Conservation (phyloP, 2,329 filamentous ascomycete genomes). For the Stemphylium vesicarium region DNA sequence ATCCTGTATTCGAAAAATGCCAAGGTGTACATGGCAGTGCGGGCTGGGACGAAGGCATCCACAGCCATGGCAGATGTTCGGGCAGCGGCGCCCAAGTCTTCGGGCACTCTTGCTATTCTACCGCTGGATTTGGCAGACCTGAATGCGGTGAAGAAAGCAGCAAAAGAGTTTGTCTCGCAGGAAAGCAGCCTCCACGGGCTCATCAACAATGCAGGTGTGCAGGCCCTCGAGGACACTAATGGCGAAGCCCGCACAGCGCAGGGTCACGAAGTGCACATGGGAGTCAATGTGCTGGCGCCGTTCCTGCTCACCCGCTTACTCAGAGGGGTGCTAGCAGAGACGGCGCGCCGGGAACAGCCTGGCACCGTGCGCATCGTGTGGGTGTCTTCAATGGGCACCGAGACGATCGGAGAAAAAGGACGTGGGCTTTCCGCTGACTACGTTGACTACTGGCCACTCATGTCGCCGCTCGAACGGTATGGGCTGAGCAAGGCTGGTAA, state of each 20-base stretch:
- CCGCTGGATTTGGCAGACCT: neutral
- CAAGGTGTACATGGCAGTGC: constrained; percentile 61
- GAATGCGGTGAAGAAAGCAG: constrained; percentile 23
- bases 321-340: constrained; percentile 23
- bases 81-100: neutral
- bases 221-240: constrained; percentile 18
- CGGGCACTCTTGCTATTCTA: neutral
- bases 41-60: constrained; percentile 32
- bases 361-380: constrained; percentile 46
- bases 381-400: constrained; percentile 13
- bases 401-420: neutral
- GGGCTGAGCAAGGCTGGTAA: neutral
- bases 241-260: constrained; percentile 18
- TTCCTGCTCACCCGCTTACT: constrained; percentile 49
- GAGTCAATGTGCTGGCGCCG: constrained; percentile 48
- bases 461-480: neutral
- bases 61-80: neutral
- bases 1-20: constrained; percentile 61
- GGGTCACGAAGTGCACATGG: constrained; percentile 39
- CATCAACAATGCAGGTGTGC: constrained; percentile 42
- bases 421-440: neutral
- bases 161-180: constrained; percentile 41
- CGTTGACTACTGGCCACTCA: neutral
- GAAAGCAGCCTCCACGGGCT: constrained; percentile 53
- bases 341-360: constrained; percentile 8